phyloP scores from a whole-genome alignment of 164 flowering plant genomes.

The Berberis thunbergii region DNA sequence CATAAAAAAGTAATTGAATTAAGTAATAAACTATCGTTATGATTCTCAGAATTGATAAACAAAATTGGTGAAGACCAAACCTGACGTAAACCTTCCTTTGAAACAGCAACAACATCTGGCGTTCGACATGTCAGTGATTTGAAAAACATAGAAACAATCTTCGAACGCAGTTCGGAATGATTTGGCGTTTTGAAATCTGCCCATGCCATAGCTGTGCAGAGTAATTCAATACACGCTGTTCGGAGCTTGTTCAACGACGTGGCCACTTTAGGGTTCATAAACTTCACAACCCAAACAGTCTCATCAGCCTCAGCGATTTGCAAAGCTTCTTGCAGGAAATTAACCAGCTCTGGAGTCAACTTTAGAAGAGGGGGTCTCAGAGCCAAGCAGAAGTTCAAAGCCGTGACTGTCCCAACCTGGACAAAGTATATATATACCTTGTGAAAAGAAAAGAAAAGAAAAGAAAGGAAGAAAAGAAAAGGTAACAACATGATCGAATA shows the following conservation, averaged over 20 bases:
- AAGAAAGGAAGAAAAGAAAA: neutral
- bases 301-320: conserved; percentile 99
- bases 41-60: neutral
- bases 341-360: conserved; percentile 80
- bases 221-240: conserved; percentile 94
- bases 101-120: conserved; percentile 96
- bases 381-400: conserved; percentile 92
- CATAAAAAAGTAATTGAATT: too few relatives aligned
- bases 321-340: conserved; percentile 92
- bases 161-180: conserved; percentile 85
- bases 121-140: conserved; percentile 91
- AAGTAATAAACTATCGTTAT: too few relatives aligned
- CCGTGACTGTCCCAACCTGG: conserved; percentile 95
- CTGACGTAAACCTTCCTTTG: conserved; percentile 98
- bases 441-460: neutral
- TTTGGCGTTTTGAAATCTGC: conserved; percentile 82
- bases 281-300: conserved; percentile 81
- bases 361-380: conserved; percentile 96
- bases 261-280: conserved; percentile 81
- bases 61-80: conserved; percentile 21
- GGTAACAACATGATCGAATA: neutral
- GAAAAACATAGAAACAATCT: conserved; percentile 96
- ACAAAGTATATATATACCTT: conserved; percentile 12
- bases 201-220: conserved; percentile 99
- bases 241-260: conserved; percentile 78